A percentile compares a stretch with the other conserved stretches of the same genome.
These are phyloP conservation scores for Fusarium cicatricum DNA, from an alignment of 2,329 filamentous ascomycete species.

Conservation along the genomic window DNA sequence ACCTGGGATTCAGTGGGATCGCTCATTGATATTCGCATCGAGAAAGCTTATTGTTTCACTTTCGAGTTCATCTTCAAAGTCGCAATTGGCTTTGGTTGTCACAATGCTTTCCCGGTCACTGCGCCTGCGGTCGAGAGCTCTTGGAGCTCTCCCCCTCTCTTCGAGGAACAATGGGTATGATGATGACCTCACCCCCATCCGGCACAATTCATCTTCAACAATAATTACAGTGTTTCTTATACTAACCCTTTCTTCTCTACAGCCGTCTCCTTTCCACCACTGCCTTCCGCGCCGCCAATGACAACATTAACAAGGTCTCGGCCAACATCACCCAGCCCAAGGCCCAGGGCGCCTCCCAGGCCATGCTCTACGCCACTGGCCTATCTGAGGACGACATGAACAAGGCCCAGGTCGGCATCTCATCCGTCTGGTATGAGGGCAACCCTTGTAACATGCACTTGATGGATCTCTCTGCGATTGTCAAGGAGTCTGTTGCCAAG, in stretches of 20 bases:
- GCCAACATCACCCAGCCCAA: slow-evolving; percentile 92
- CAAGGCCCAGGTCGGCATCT: slow-evolving; percentile 98
- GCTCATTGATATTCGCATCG: slow-evolving; percentile 13
- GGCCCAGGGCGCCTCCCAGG: slow-evolving; percentile 97
- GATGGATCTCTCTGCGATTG: slow-evolving; percentile 83
- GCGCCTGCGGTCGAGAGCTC: slow-evolving; percentile 40
- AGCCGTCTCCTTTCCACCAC: slow-evolving; percentile 63
- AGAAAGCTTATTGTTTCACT: slow-evolving; percentile 13
- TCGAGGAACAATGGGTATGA: slow-evolving; percentile 41
- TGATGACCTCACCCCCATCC: slow-evolving; percentile 6
- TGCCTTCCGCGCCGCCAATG: slow-evolving; percentile 56
- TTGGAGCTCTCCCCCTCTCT: slow-evolving; percentile 39
- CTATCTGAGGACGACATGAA: slow-evolving; percentile 86
- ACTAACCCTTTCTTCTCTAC: slow-evolving; percentile 6
- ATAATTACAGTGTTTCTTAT: not conserved
- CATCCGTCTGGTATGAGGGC: slow-evolving; percentile 96
- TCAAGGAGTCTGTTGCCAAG: slow-evolving; percentile 68
- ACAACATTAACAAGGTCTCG: slow-evolving; percentile 84
- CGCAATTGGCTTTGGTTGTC: slow-evolving; percentile 36
- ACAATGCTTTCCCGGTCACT: slow-evolving; percentile 44
- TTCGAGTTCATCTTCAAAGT: slow-evolving; percentile 16
- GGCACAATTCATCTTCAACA: not conserved
- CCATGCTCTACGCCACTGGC: slow-evolving; percentile 98
- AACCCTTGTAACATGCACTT: slow-evolving; percentile 99
- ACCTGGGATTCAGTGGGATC: slow-evolving; percentile 2